Base-by-base conservation (phyloP, 2,329 filamentous ascomycete species). In the Colletotrichum higginsianum region DNA sequence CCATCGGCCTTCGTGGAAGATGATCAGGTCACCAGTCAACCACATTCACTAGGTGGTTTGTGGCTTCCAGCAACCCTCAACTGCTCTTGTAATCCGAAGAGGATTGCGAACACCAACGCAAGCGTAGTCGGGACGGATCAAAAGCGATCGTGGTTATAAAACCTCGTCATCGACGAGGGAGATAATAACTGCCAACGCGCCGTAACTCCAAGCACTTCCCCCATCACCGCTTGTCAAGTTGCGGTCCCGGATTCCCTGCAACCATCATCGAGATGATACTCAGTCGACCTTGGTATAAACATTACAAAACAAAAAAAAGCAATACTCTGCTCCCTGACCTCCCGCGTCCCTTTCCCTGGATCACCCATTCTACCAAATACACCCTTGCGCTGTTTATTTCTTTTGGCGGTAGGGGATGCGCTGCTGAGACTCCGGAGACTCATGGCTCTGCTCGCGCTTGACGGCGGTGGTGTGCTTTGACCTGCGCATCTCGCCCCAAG, bases 381-480 rank as follows among this genome's bases (percentile, higher is more conserved):
- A 40, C 38, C 35, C 35, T 1, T 35, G 30, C n/a, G 2, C n/a
- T 49, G 18, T 35, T 42, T n/a, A 63, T 71, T 47, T 67, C 64
- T 71, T 68, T 49, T 71, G 68, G 52, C 68, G 68, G 35, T 71
- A 71, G 7, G 68, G 68, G 30, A 71, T 71, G 46, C 68, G 68
- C 40, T 71, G 68, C 58, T 67, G 64, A 12, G 64, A 68, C 16
- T 63, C 64, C 12, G 68, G 47, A 18, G 68, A 71, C 26, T 67
- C 68, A 26, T 71, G 64, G 68, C 68, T 68, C 15, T 67, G 50
- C 57, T 71, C 68, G 21, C 66, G 68, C 68, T 71, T 71, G 63
- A 71, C 66, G 47, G 30, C 30, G 30, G 30, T 35, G 30, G 46
- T 40, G 44, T 58, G 68, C 23, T 58, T 46, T 26, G 64, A 46